phyloP scores from a whole-genome alignment of 257 asterid species.

The Solanum stenotomum region DNA sequence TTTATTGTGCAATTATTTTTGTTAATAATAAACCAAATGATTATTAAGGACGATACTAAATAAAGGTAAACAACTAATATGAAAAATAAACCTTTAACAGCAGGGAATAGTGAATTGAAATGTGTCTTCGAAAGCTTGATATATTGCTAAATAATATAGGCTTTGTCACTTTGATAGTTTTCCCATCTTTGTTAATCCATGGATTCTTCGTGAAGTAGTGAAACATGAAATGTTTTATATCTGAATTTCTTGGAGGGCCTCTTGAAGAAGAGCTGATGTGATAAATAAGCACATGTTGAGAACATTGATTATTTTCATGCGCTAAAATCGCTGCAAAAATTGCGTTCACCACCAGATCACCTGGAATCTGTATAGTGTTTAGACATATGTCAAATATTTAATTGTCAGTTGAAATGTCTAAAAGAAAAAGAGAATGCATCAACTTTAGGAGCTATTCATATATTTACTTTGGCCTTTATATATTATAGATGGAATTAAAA shows the following conservation, averaged over 20 bases:
- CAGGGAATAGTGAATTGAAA: conserved; percentile 29
- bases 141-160: conserved; percentile 17
- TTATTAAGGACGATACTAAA: not conserved
- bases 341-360: not conserved
- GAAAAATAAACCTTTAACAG: conserved; percentile 21
- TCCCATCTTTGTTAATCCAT: conserved; percentile 19
- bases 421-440: too few species aligned
- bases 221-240: conserved; percentile 4
- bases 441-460: too few species aligned
- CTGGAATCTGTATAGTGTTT: not conserved
- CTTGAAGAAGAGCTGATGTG: conserved; percentile 41
- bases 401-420: too few species aligned
- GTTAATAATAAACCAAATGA: not conserved
- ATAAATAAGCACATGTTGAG: conserved; percentile 13
- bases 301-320: not conserved
- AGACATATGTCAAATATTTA: too few species aligned
- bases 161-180: conserved; percentile 14
- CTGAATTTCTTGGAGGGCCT: conserved; percentile 23
- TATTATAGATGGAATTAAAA: too few species aligned
- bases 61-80: not conserved
- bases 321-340: not conserved
- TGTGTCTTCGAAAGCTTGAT: conserved; percentile 35
- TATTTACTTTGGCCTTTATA: too few species aligned
- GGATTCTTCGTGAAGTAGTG: conserved; percentile 31
- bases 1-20: not conserved